These are phyloP conservation scores for Aristolochia californica DNA, from an alignment of 164 flowering plant species.

Conservation along the genomic window DNA sequence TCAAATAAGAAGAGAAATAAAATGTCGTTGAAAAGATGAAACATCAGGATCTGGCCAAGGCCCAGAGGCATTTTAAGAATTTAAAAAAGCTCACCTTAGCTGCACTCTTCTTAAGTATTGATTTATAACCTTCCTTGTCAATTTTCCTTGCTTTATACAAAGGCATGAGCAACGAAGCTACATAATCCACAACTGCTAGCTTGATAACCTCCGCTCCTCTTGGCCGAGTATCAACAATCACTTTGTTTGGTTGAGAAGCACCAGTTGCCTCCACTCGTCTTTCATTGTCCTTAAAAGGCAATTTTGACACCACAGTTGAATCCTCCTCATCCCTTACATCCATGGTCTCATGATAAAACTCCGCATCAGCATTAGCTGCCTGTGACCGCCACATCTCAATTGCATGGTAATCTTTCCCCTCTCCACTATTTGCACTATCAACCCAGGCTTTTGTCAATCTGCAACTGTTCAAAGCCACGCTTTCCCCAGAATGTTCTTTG, in stretches of 20 bases:
- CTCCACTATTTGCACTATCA: slow-evolving; percentile 67
- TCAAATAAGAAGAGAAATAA: too few relatives aligned
- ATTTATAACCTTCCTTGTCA: slow-evolving; percentile 87
- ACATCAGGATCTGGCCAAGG: too few relatives aligned
- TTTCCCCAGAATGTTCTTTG: slow-evolving; percentile 90
- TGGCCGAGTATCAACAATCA: slow-evolving; percentile 24
- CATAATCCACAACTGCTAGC: slow-evolving; percentile 84
- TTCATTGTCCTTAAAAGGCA: slow-evolving; percentile 29
- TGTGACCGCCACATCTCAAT: slow-evolving; percentile 98
- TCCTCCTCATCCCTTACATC: slow-evolving; percentile 71
- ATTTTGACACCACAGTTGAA: slow-evolving; percentile 39
- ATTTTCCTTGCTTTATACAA: slow-evolving; percentile 84
- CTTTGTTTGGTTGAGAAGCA: slow-evolving; percentile 59
- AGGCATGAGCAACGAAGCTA: slow-evolving; percentile 91
- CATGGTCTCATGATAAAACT: slow-evolving; percentile 29
- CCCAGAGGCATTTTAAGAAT: too few relatives aligned
- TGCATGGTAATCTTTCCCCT: slow-evolving; percentile 76
- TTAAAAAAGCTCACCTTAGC: slow-evolving; percentile 48
- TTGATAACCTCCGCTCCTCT: slow-evolving; percentile 72
- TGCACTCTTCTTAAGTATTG: slow-evolving; percentile 92
- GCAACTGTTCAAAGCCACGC: slow-evolving; percentile 57
- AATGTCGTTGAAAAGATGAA: neutral
- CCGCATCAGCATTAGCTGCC: slow-evolving; percentile 77
- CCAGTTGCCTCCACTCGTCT: slow-evolving; percentile 50
- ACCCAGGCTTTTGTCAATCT: slow-evolving; percentile 88